phyloP scores from a whole-genome alignment of 2,329 filamentous ascomycete genomes.

The Amylocarpus encephaloides region DNA sequence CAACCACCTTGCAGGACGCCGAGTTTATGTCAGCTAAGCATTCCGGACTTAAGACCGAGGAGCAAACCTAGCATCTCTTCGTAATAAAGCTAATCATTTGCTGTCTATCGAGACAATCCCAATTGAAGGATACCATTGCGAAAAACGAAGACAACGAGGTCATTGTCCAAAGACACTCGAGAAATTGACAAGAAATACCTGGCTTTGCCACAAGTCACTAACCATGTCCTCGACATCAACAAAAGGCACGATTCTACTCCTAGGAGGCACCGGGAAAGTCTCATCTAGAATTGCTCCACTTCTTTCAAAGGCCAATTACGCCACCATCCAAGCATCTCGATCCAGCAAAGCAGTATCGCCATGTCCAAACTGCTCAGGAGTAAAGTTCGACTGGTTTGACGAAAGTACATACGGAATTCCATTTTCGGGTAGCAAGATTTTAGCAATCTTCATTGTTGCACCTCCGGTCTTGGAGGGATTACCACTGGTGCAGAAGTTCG shows the following conservation, averaged over 20 bases:
- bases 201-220: no score
- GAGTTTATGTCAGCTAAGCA: no score
- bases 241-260: slow-evolving; percentile 33
- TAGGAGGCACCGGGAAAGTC: slow-evolving; percentile 42
- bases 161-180: not conserved
- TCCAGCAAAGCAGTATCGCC: slow-evolving; percentile 26
- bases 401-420: slow-evolving; percentile 34
- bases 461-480: slow-evolving; percentile 32
- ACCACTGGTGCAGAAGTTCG: slow-evolving; percentile 35
- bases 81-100: no score
- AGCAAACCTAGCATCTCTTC: no score
- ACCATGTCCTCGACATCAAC: slow-evolving; percentile 4
- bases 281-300: slow-evolving; percentile 35
- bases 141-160: not conserved
- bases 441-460: slow-evolving; percentile 38
- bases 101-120: no score
- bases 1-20: no score
- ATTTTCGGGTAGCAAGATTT: slow-evolving; percentile 30
- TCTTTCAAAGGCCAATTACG: slow-evolving; percentile 28
- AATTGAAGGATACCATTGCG: no score
- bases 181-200: not conserved
- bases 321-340: slow-evolving; percentile 36
- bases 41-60: no score
- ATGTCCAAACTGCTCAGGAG: slow-evolving; percentile 17
- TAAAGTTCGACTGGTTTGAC: slow-evolving; percentile 42